Evolutionary conservation across 2,329 filamentous ascomycete genomes (phyloP).

Genomic region (Penicillium sp.): DNA sequence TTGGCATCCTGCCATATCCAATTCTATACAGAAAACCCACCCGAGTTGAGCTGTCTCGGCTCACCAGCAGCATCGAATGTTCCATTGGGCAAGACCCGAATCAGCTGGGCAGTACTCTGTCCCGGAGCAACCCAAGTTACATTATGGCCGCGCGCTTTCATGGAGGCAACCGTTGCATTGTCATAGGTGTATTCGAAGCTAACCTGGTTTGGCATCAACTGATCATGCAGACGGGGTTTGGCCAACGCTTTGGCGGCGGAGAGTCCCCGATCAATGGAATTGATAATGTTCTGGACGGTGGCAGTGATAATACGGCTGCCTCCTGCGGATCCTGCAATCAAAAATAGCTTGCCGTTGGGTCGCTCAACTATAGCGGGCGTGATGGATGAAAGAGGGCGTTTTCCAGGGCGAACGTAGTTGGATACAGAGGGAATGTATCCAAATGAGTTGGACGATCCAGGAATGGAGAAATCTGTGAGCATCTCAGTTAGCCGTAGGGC

Average conservation of each 20-base stretch:
- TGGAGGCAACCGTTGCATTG: slow-evolving; percentile 59
- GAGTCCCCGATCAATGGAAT: slow-evolving; percentile 65
- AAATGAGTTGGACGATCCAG: slow-evolving; percentile 72
- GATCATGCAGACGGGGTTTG: slow-evolving; percentile 73
- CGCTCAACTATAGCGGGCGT: slow-evolving; percentile 73
- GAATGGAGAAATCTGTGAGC: slow-evolving; percentile 79
- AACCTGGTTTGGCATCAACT: slow-evolving; percentile 69
- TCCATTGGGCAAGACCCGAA: slow-evolving; percentile 61
- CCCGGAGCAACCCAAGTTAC: slow-evolving; percentile 65
- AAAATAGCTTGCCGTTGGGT: slow-evolving; percentile 62
- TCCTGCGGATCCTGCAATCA: slow-evolving; percentile 72
- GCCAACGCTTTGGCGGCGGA: slow-evolving; percentile 61
- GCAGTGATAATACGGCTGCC: slow-evolving; percentile 80
- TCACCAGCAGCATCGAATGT: slow-evolving; percentile 76
- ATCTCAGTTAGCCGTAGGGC: slow-evolving; percentile 24
- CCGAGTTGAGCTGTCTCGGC: slow-evolving; percentile 69
- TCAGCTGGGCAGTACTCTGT: slow-evolving; percentile 67
- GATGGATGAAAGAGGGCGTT: slow-evolving; percentile 80
- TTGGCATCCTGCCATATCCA: neutral
- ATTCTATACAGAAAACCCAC: slow-evolving; percentile 55
- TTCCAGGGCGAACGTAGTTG: slow-evolving; percentile 78
- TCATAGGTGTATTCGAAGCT: slow-evolving; percentile 68
- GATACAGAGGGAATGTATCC: slow-evolving; percentile 75
- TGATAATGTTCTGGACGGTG: slow-evolving; percentile 70
- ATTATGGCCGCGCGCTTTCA: slow-evolving; percentile 66